Evolutionary conservation across 148 eudicot genomes (phyloP).

Genomic region (Fallopia convolvulus): DNA sequence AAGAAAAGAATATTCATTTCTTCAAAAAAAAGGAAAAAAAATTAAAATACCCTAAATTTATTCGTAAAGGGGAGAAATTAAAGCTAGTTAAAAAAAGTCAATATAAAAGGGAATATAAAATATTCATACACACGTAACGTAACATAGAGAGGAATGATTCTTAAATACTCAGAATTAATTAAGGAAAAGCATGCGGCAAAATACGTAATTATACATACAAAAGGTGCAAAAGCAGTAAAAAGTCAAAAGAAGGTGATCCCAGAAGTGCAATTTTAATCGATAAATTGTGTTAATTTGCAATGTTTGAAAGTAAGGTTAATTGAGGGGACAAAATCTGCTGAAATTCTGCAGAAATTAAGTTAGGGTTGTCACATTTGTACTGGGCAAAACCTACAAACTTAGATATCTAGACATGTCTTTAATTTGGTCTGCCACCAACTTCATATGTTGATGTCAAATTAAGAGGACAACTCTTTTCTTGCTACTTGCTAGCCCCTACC

Average conservation of each 20-base stretch:
- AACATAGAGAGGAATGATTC: neutral
- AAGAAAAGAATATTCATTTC: too few relatives aligned
- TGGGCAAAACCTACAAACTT: neutral
- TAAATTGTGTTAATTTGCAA: neutral
- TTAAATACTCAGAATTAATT: neutral
- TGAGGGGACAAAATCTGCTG: neutral
- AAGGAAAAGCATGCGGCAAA: neutral
- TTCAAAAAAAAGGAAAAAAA: too few relatives aligned
- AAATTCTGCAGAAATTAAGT: neutral
- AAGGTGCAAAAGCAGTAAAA: neutral
- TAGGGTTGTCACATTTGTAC: neutral
- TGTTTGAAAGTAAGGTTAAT: neutral
- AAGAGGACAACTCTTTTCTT: neutral
- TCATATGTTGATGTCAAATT: neutral
- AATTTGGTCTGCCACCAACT: neutral
- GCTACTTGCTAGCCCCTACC: neutral
- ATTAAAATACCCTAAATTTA: too few relatives aligned
- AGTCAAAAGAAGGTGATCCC: neutral
- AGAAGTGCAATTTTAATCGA: neutral
- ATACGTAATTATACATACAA: neutral
- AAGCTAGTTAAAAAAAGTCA: too few relatives aligned
- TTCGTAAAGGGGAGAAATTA: too few relatives aligned
- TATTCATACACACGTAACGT: too few relatives aligned
- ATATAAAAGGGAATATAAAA: too few relatives aligned
- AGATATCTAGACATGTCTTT: neutral